phyloP scores from a whole-genome alignment of 1,284 basidiomycete genomes.

The Boletus subluridellus region DNA sequence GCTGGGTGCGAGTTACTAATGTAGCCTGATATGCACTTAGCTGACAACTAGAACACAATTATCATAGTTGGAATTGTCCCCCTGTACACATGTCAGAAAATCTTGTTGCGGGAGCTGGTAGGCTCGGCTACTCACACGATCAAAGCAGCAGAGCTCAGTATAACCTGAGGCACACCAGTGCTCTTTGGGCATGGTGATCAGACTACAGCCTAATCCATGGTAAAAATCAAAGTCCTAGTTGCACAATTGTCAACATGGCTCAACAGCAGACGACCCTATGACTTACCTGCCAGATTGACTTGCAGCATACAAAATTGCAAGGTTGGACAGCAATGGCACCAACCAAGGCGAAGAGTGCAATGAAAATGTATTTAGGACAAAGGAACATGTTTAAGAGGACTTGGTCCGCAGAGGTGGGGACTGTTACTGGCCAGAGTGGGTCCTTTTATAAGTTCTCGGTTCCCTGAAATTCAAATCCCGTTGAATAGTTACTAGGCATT shows the following conservation, averaged over 20 bases:
- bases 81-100: not conserved
- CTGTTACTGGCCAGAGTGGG: not conserved
- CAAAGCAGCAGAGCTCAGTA: not conserved
- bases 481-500: too few relatives aligned
- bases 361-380: not conserved
- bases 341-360: not conserved
- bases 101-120: not conserved
- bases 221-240: not conserved
- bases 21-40: not conserved
- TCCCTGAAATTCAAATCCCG: too few relatives aligned
- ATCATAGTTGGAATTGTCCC: not conserved
- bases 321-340: not conserved
- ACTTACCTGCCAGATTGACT: not conserved
- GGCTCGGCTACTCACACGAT: not conserved
- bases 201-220: not conserved
- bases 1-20: too few relatives aligned
- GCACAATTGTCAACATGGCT: too few relatives aligned
- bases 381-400: not conserved
- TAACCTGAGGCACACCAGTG: not conserved
- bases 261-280: too few relatives aligned
- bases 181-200: not conserved
- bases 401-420: not conserved
- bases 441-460: conserved; percentile 1
- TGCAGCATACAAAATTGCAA: not conserved
- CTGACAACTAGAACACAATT: too few relatives aligned